Evolutionary conservation across 2,329 filamentous ascomycete genomes (phyloP).

Genomic region (Diplodia scrobiculata): DNA sequence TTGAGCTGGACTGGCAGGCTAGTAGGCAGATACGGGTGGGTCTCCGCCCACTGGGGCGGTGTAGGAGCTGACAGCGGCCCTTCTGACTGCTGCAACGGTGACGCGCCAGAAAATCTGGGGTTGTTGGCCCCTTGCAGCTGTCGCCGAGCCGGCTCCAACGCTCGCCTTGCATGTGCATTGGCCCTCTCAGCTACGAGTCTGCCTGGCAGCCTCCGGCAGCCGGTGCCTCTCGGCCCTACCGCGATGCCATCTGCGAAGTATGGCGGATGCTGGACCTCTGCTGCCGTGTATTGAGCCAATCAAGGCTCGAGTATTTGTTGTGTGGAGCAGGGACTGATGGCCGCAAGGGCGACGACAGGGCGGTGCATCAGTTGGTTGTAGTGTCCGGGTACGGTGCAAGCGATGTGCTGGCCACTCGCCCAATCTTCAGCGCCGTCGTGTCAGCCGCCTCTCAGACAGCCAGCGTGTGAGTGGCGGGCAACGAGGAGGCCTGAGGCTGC

Average conservation of each 20-base stretch:
- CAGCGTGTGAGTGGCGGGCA: background rate
- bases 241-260: background rate
- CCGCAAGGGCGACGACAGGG: background rate
- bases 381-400: background rate
- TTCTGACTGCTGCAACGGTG: conserved; percentile 2
- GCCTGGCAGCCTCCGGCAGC: no score
- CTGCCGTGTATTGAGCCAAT: background rate
- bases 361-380: conserved; percentile 13
- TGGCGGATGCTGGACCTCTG: background rate
- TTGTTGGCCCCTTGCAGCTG: conserved; percentile 5
- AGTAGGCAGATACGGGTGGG: conserved; percentile 13
- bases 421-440: background rate
- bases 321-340: conserved; percentile 15
- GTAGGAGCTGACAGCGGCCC: conserved; percentile 13
- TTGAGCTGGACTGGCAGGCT: conserved; percentile 3
- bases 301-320: background rate
- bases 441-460: background rate
- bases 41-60: conserved; percentile 5
- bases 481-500: background rate
- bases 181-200: background rate
- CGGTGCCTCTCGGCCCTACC: background rate
- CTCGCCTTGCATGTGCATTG: background rate
- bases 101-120: conserved; percentile 28
- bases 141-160: conserved; percentile 1
- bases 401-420: background rate